Evolutionary conservation across 768 basidiomycete genomes (phyloP).

Genomic region (Boletus patriciae): DNA sequence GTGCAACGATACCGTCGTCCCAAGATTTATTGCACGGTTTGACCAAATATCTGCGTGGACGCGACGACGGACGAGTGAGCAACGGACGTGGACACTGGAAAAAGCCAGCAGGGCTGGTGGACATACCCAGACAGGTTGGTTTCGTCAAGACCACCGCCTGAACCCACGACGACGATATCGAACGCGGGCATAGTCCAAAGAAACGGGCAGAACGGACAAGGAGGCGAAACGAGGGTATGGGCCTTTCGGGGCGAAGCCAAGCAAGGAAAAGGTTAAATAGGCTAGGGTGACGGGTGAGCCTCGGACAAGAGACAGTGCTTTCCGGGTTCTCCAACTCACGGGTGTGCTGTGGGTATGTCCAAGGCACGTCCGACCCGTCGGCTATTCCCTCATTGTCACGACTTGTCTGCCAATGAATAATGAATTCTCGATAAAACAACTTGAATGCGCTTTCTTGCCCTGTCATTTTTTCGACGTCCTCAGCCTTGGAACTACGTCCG

Average conservation of each 20-base stretch:
- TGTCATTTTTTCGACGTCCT: background rate
- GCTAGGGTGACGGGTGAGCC: background rate
- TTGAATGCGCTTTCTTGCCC: background rate
- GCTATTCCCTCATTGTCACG: slow-evolving; percentile 10
- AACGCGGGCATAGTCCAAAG: slow-evolving; percentile 62
- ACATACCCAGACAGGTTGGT: slow-evolving; percentile 84
- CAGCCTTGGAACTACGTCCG: background rate
- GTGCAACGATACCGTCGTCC: slow-evolving; percentile 77
- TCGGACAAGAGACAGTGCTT: background rate
- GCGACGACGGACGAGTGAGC: slow-evolving; percentile 10
- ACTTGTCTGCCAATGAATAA: too few relatives aligned
- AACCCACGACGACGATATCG: slow-evolving; percentile 76
- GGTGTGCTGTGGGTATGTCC: background rate
- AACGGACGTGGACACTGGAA: background rate
- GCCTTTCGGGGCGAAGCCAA: background rate
- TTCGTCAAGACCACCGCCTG: slow-evolving; percentile 89
- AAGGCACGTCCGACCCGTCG: slow-evolving; percentile 22
- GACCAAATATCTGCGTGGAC: slow-evolving; percentile 72
- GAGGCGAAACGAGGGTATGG: background rate
- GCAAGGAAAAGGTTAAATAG: background rate
- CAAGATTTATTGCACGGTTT: slow-evolving; percentile 67
- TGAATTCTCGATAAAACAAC: background rate
- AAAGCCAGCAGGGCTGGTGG: background rate
- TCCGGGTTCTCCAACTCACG: background rate
- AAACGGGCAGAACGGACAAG: background rate